These are phyloP conservation scores for Aureobasidium subglaciale DNA, from an alignment of 2,329 filamentous ascomycete species.

Conservation along the genomic window DNA sequence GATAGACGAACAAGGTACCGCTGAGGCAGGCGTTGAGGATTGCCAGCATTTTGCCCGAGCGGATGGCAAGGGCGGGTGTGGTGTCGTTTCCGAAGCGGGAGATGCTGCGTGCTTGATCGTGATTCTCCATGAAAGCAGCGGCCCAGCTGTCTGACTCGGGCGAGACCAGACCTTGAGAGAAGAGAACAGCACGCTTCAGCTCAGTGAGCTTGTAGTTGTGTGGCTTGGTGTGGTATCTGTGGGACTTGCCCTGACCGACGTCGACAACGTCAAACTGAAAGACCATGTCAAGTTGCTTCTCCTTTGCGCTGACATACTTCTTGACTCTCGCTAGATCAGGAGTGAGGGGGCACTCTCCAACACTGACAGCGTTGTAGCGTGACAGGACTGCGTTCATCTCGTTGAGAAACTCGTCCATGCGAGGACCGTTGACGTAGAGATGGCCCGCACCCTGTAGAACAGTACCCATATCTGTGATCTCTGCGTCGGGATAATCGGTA, in stretches of 20 bases:
- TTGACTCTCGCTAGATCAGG: conserved; percentile 41
- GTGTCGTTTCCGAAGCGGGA: conserved; percentile 47
- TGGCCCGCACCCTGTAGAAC: conserved; percentile 18
- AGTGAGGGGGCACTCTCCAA: conserved; percentile 44
- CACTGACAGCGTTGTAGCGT: conserved; percentile 43
- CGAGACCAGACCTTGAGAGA: conserved; percentile 50
- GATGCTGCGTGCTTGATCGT: conserved; percentile 54
- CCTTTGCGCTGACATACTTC: conserved; percentile 42
- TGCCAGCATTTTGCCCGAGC: conserved; percentile 49
- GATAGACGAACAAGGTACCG: conserved; percentile 54
- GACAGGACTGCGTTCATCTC: conserved; percentile 38
- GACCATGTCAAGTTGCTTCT: conserved; percentile 60
- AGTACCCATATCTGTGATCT: conserved; percentile 12
- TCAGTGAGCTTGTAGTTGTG: conserved; percentile 3
- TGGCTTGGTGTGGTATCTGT: conserved; percentile 25
- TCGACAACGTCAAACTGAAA: conserved; percentile 43
- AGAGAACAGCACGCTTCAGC: conserved; percentile 32
- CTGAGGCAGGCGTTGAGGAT: conserved; percentile 17
- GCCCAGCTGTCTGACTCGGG: conserved; percentile 56
- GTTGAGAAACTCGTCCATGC: conserved; percentile 41
- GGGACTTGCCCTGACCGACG: conserved; percentile 40
- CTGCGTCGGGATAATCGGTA: conserved; percentile 19
- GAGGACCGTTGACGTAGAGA: conserved; percentile 26
- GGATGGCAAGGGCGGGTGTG: conserved; percentile 15
- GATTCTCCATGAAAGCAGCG: conserved; percentile 57